These are phyloP conservation scores for Tulasnella sp. DNA, from an alignment of 768 basidiomycete genomes.

Conservation along the genomic window DNA sequence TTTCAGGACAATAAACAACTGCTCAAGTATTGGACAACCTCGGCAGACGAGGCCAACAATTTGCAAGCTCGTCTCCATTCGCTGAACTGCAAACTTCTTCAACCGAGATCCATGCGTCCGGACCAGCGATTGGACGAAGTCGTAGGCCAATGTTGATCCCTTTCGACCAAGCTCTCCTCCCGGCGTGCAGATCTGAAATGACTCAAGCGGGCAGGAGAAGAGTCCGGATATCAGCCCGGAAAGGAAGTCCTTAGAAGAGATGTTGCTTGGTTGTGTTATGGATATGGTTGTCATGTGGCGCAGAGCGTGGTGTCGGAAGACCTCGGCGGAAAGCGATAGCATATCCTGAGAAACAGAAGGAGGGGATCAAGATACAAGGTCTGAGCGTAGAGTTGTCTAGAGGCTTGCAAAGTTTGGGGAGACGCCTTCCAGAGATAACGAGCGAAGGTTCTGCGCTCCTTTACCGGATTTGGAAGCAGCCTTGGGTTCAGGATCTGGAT, in stretches of 20 bases:
- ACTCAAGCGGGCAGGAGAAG: slow-evolving; percentile 39
- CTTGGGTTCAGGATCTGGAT: not conserved
- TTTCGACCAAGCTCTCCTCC: slow-evolving; percentile 30
- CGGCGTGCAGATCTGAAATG: slow-evolving; percentile 52
- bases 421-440: slow-evolving; percentile 26
- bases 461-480: slow-evolving; percentile 27
- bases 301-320: not conserved
- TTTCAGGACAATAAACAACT: slow-evolving; percentile 48
- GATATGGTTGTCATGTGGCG: slow-evolving; percentile 1
- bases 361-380: slow-evolving; percentile 49
- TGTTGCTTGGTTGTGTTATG: not conserved
- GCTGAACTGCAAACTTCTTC: slow-evolving; percentile 48
- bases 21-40: slow-evolving; percentile 42
- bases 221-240: slow-evolving; percentile 34
- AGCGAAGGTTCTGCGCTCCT: slow-evolving; percentile 40
- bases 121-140: slow-evolving; percentile 44
- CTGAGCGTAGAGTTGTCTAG: not conserved
- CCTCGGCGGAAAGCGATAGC: slow-evolving; percentile 18
- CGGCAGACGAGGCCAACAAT: slow-evolving; percentile 44
- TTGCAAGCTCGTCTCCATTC: slow-evolving; percentile 43
- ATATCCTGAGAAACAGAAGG: slow-evolving; percentile 32
- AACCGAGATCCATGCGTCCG: slow-evolving; percentile 41
- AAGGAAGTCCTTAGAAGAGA: slow-evolving; percentile 33
- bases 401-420: slow-evolving; percentile 26
- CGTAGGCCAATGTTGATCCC: slow-evolving; percentile 27